phyloP scores from a whole-genome alignment of 768 basidiomycete species.

The Pulveroboletus sp. region DNA sequence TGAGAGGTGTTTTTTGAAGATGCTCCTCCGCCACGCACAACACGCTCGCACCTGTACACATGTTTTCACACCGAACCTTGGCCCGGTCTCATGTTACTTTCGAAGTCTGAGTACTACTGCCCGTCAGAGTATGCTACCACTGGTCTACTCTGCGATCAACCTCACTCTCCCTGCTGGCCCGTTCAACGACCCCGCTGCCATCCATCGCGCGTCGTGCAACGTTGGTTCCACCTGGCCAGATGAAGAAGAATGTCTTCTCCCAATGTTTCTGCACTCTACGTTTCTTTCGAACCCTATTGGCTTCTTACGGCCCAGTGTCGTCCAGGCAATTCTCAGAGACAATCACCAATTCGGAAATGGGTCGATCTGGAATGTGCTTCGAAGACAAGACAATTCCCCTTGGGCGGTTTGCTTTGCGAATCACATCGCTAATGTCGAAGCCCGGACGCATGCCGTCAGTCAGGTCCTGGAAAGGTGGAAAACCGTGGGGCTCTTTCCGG shows the following conservation, averaged over 20 bases:
- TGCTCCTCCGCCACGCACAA: neutral
- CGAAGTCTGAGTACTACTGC: neutral
- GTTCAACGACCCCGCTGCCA: conserved; percentile 14
- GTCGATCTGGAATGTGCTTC: conserved; percentile 20
- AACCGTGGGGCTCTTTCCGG: conserved; percentile 13
- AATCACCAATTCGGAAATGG: conserved; percentile 1
- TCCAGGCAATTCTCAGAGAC: conserved; percentile 10
- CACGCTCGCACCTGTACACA: neutral
- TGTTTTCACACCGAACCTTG: neutral
- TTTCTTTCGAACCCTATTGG: conserved; percentile 15
- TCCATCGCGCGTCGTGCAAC: conserved; percentile 21
- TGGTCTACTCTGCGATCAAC: conserved; percentile 25
- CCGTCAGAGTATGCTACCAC: conserved; percentile 15
- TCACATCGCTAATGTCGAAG: conserved; percentile 9
- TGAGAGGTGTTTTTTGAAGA: neutral
- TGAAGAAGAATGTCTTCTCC: conserved; percentile 21
- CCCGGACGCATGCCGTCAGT: conserved; percentile 14
- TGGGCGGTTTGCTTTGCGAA: conserved; percentile 24
- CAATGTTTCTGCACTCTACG: conserved; percentile 16
- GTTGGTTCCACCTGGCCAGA: neutral
- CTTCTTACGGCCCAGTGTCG: conserved; percentile 17
- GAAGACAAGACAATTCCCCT: conserved; percentile 7
- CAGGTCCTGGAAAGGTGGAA: conserved; percentile 16
- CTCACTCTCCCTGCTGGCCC: conserved; percentile 25
- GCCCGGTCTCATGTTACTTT: neutral